Base-by-base conservation (phyloP, 2,329 filamentous ascomycete species). In the Hypocrella siamensis region DNA sequence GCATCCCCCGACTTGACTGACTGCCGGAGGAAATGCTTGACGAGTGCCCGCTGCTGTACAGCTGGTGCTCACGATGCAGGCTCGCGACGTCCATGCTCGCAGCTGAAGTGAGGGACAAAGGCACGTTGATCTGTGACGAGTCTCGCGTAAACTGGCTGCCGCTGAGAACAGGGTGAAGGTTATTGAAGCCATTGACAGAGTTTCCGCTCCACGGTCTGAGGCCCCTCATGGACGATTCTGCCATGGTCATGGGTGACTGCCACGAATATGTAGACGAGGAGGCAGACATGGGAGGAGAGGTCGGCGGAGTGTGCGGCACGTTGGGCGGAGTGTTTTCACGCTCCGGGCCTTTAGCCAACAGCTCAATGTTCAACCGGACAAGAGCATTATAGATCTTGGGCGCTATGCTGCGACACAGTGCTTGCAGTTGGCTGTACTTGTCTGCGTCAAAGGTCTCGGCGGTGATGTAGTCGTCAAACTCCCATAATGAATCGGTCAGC, bases 391-490 rank as follows among this genome's bases (percentile, higher is more conserved):
- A 50, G 11, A 70, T 60, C 31, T 52, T 56, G 2, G 64, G 57
- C 3, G 66, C 65, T 2, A 61, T 56, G 29, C 57, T 59, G 32
- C 65, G 58, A n/a, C 63, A 66, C 3, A 59, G 42, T 21, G 56
- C 54, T 41, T 64, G 61, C 3, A 71, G 51, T 38, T 64, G 56
- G 17, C 51, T 45, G 33, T 63, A 72, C 38, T 62, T 65, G 16
- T 53, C 54, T 18, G 52, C 46, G 15, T 70, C 61, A 37, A 71
- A 72, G 17, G 53, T 54, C 25, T 65, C 59, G 8, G 50, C 40
- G 30, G 65, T 61, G 38, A 63, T 46, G 40, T 56, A 69, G 34
- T 71, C 67, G 36, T 73, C 68, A 41, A 73, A 70, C 31, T 65
- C 66, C 58, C 66, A 72, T 6, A 71, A 48, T 16, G 68, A 42